Evolutionary conservation across 768 basidiomycete species (phyloP).

Genomic region (Artomyces pyxidatus): DNA sequence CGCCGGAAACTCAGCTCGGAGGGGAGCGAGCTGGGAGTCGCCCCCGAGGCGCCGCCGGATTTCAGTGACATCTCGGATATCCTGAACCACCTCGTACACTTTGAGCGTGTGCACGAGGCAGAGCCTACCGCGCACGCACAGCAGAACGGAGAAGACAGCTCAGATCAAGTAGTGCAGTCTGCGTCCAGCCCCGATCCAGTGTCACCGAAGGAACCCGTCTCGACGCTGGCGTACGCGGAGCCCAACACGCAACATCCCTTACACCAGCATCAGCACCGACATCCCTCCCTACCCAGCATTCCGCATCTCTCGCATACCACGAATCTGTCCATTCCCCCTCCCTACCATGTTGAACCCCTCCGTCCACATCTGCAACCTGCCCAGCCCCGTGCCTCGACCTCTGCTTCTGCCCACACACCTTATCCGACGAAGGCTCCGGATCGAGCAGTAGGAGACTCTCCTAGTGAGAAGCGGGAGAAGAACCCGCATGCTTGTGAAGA

Average conservation of each 20-base stretch:
- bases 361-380: neutral
- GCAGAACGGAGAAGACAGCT: constrained; percentile 4
- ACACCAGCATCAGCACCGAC: constrained; percentile 8
- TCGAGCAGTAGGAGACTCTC: constrained; percentile 19
- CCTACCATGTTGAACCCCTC: neutral
- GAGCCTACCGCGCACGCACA: neutral
- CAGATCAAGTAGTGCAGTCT: constrained; percentile 9
- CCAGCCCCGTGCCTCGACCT: constrained; percentile 7
- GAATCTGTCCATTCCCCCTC: constrained; percentile 1
- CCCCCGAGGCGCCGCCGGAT: constrained; percentile 51
- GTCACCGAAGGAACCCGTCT: neutral
- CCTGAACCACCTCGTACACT: constrained; percentile 63
- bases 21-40: constrained; percentile 23
- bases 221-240: neutral
- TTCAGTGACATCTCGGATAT: constrained; percentile 77
- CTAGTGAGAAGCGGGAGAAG: constrained; percentile 20
- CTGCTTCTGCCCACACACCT: neutral
- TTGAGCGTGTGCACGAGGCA: constrained; percentile 44
- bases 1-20: constrained; percentile 18
- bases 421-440: constrained; percentile 8
- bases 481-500: constrained; percentile 58
- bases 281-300: neutral
- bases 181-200: constrained; percentile 2
- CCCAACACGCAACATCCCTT: neutral
- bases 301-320: neutral